Conservation (phyloP, 2,329 filamentous ascomycete genomes). For the Pseudogymnoascus sp. region DNA sequence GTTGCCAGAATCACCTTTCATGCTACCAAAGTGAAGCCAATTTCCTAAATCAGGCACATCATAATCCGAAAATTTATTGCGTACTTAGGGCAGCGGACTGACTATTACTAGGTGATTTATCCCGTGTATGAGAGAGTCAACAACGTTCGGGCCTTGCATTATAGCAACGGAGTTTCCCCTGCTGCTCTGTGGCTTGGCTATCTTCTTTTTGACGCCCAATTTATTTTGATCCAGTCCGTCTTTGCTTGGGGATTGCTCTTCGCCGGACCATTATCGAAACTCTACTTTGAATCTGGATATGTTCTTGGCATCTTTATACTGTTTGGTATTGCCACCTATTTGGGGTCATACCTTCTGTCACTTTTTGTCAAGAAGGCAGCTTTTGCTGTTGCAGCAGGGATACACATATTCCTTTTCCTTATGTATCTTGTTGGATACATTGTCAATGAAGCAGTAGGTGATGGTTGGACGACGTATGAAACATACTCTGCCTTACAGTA, state of each 20-base stretch:
- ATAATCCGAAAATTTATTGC: neutral
- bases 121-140: slow-evolving; percentile 22
- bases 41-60: neutral
- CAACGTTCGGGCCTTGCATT: slow-evolving; percentile 22
- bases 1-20: neutral
- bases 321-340: slow-evolving; percentile 23
- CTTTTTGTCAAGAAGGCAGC: slow-evolving; percentile 22
- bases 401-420: slow-evolving; percentile 33
- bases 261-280: slow-evolving; percentile 13
- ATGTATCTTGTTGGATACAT: slow-evolving; percentile 42
- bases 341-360: slow-evolving; percentile 22
- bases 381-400: slow-evolving; percentile 22
- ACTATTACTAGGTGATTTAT: slow-evolving; percentile 16
- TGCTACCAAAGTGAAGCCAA: neutral
- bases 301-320: slow-evolving; percentile 21
- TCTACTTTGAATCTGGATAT: slow-evolving; percentile 20
- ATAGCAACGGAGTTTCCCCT: slow-evolving; percentile 24
- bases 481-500: slow-evolving; percentile 48
- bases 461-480: slow-evolving; percentile 42
- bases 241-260: slow-evolving; percentile 21
- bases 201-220: slow-evolving; percentile 22
- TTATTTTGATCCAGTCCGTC: slow-evolving; percentile 21
- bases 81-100: neutral
- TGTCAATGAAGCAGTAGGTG: slow-evolving; percentile 48
- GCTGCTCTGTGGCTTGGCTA: slow-evolving; percentile 24